Evolutionary conservation across 768 basidiomycete genomes (phyloP).

Genomic region (Suillus paluster): DNA sequence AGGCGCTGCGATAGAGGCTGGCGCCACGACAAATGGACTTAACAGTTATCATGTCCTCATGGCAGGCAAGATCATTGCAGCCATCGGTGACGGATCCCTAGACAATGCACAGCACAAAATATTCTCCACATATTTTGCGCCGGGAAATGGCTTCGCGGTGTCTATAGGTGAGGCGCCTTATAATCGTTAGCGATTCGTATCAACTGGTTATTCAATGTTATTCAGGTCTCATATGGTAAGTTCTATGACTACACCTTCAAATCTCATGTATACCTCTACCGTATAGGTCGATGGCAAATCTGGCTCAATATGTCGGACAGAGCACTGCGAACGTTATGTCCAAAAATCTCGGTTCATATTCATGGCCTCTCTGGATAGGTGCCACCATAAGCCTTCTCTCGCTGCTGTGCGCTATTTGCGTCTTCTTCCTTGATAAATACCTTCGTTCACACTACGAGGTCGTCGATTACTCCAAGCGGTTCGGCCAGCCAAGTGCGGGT

Average conservation of each 20-base stretch:
- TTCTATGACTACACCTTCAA: background rate
- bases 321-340: conserved; percentile 47
- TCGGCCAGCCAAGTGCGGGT: conserved; percentile 34
- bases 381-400: conserved; percentile 43
- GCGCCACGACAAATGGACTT: conserved; percentile 42
- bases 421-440: conserved; percentile 43
- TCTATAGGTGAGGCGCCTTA: conserved; percentile 33
- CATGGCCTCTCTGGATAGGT: conserved; percentile 49
- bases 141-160: conserved; percentile 45
- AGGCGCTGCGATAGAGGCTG: conserved; percentile 42
- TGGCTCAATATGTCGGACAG: conserved; percentile 46
- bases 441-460: conserved; percentile 39
- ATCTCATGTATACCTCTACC: background rate
- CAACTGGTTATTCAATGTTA: background rate
- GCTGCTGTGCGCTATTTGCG: conserved; percentile 39
- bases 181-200: background rate
- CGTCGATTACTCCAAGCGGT: conserved; percentile 37
- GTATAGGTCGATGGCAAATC: conserved; percentile 41
- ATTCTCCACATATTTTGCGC: conserved; percentile 48
- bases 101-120: conserved; percentile 50
- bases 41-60: conserved; percentile 45
- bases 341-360: conserved; percentile 40
- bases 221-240: conserved; percentile 39
- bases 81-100: conserved; percentile 44
- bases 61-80: conserved; percentile 44